Conservation (phyloP, 805 yeast genomes). For the Wickerhamiella hasegawae region DNA sequence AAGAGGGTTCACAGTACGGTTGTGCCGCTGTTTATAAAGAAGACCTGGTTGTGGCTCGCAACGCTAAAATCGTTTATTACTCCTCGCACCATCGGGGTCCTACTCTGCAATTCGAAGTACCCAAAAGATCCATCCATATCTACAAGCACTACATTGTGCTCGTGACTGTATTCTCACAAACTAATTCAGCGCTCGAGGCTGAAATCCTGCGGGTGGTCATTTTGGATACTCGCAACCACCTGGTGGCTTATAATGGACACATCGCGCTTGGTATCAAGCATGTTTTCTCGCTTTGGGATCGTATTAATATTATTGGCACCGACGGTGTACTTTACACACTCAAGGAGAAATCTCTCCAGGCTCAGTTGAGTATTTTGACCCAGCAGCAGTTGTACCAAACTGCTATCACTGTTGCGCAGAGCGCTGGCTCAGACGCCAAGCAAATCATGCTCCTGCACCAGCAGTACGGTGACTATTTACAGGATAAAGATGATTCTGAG, state of each 20-base stretch:
- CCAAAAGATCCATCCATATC: slow-evolving; percentile 36
- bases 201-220: slow-evolving; percentile 43
- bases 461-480: slow-evolving; percentile 58
- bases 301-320: slow-evolving; percentile 43
- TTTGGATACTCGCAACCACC: slow-evolving; percentile 53
- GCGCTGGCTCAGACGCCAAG: slow-evolving; percentile 18
- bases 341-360: slow-evolving; percentile 48
- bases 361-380: slow-evolving; percentile 50
- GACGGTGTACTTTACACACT: slow-evolving; percentile 63
- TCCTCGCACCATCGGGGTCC: slow-evolving; percentile 24
- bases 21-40: slow-evolving; percentile 27
- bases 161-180: slow-evolving; percentile 5
- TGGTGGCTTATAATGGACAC: slow-evolving; percentile 51
- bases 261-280: slow-evolving; percentile 50
- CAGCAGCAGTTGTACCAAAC: slow-evolving; percentile 55
- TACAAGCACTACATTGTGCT: slow-evolving; percentile 41
- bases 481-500: slow-evolving; percentile 43
- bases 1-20: slow-evolving; percentile 32
- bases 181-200: slow-evolving; percentile 9
- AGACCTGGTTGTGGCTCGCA: slow-evolving; percentile 48
- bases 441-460: slow-evolving; percentile 22
- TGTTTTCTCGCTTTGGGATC: slow-evolving; percentile 40
- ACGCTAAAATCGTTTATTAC: slow-evolving; percentile 48
- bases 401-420: slow-evolving; percentile 52
- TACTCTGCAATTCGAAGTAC: slow-evolving; percentile 38